Percentiles rank a stretch among this genome's conserved stretches.
Conservation (phyloP, 2,329 filamentous ascomycete species). For the Penicillium crustosum region DNA sequence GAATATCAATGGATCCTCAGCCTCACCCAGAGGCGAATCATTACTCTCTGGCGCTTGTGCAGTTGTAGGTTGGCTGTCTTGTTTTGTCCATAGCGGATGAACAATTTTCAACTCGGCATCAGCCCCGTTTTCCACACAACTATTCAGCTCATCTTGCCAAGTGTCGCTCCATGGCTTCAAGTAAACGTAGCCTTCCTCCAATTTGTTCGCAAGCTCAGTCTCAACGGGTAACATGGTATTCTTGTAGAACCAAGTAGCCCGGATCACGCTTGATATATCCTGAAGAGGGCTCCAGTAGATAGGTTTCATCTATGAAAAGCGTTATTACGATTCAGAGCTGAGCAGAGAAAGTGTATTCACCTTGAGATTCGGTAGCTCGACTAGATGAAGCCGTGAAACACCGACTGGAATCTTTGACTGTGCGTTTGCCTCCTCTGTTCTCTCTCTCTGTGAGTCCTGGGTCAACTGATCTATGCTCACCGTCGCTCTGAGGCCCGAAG, state of each 20-base stretch:
- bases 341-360: conserved; percentile 18
- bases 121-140: conserved; percentile 85
- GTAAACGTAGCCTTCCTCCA: conserved; percentile 87
- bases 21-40: conserved; percentile 23
- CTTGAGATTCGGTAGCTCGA: conserved; percentile 72
- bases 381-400: conserved; percentile 83
- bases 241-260: conserved; percentile 96
- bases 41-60: conserved; percentile 38
- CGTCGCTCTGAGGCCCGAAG: conserved; percentile 29
- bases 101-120: conserved; percentile 88
- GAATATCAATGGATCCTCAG: conserved; percentile 18
- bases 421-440: conserved; percentile 31
- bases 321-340: conserved; percentile 5
- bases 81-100: conserved; percentile 74
- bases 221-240: conserved; percentile 92
- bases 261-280: conserved; percentile 76
- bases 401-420: conserved; percentile 74
- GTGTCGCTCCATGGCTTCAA: conserved; percentile 86
- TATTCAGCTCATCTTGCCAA: conserved; percentile 87
- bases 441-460: conserved; percentile 14
- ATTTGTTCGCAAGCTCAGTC: conserved; percentile 79
- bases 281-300: conserved; percentile 98
- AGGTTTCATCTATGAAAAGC: conserved; percentile 71
- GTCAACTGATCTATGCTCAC: conserved; percentile 26
- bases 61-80: conserved; percentile 38